phyloP scores from a whole-genome alignment of 169 alveolate genomes.

The Plasmodium sp. region DNA sequence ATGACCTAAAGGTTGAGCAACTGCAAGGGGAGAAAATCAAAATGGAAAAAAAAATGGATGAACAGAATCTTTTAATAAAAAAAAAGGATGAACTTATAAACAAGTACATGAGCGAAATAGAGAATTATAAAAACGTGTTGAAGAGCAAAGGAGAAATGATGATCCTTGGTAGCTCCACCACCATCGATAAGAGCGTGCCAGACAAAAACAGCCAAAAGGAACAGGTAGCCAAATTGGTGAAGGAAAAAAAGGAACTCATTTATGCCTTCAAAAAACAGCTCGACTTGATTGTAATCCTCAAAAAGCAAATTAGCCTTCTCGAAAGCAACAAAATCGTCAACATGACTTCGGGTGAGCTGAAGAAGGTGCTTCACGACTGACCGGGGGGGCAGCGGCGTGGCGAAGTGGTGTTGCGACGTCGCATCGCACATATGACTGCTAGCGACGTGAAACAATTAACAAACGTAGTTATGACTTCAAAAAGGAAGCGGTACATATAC shows the following conservation, averaged over 20 bases:
- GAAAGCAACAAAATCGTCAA: slow-evolving; percentile 49
- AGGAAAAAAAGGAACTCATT: slow-evolving; percentile 59
- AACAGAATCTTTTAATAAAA: slow-evolving; percentile 17
- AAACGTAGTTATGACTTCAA: slow-evolving; percentile 11
- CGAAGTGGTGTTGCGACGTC: no score
- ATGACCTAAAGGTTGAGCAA: neutral
- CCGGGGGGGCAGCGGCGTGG: neutral
- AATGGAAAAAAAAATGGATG: slow-evolving; percentile 47
- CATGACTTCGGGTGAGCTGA: slow-evolving; percentile 42
- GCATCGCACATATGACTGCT: neutral
- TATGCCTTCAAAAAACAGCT: slow-evolving; percentile 64
- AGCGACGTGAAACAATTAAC: neutral
- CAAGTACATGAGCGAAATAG: slow-evolving; percentile 42
- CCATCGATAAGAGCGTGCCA: slow-evolving; percentile 18
- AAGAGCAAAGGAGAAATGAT: slow-evolving; percentile 57
- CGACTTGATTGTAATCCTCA: slow-evolving; percentile 44
- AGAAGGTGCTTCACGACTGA: slow-evolving; percentile 37
- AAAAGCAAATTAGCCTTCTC: slow-evolving; percentile 55
- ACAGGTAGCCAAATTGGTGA: slow-evolving; percentile 24
- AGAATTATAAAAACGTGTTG: slow-evolving; percentile 50
- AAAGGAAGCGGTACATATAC: neutral
- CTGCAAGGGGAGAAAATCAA: slow-evolving; percentile 19
- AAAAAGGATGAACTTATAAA: slow-evolving; percentile 42
- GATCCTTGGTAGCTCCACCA: slow-evolving; percentile 9
- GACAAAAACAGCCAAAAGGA: slow-evolving; percentile 50